phyloP scores from a whole-genome alignment of 129 eudicot species.

The Flaveria robusta region DNA sequence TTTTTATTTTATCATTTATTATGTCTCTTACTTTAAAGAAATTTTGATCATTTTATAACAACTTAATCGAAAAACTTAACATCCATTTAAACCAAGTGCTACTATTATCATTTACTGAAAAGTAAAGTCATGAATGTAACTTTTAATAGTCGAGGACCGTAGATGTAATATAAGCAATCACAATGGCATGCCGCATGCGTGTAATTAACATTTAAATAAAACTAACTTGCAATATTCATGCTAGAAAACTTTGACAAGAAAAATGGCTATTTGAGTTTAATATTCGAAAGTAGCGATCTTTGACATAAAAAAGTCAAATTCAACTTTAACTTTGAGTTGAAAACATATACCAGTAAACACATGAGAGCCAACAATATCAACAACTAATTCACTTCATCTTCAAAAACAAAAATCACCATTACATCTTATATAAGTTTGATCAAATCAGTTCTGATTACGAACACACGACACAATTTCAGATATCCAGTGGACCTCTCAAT shows the following conservation, averaged over 20 bases:
- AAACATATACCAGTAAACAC: not conserved
- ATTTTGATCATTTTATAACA: too few relatives aligned
- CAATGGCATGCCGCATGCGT: too few relatives aligned
- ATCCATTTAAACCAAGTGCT: too few relatives aligned
- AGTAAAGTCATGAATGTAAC: too few relatives aligned
- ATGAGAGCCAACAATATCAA: conserved; percentile 7
- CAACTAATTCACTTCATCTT: not conserved
- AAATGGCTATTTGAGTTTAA: not conserved
- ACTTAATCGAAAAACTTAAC: too few relatives aligned
- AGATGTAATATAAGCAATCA: too few relatives aligned
- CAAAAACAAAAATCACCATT: not conserved
- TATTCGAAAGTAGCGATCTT: not conserved
- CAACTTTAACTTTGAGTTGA: not conserved
- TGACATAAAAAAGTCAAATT: conserved; percentile 13
- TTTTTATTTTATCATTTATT: too few relatives aligned
- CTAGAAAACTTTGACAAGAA: not conserved
- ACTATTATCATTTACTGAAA: too few relatives aligned
- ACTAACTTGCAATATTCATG: not conserved
- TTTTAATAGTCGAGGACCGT: too few relatives aligned
- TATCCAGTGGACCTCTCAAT: too few relatives aligned
- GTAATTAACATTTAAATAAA: not conserved
- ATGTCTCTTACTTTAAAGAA: too few relatives aligned
- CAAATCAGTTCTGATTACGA: not conserved
- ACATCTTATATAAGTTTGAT: not conserved
- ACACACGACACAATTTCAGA: too few relatives aligned